phyloP scores from a whole-genome alignment of 2,329 filamentous ascomycete species.

The Zasmidium citrigriseum region DNA sequence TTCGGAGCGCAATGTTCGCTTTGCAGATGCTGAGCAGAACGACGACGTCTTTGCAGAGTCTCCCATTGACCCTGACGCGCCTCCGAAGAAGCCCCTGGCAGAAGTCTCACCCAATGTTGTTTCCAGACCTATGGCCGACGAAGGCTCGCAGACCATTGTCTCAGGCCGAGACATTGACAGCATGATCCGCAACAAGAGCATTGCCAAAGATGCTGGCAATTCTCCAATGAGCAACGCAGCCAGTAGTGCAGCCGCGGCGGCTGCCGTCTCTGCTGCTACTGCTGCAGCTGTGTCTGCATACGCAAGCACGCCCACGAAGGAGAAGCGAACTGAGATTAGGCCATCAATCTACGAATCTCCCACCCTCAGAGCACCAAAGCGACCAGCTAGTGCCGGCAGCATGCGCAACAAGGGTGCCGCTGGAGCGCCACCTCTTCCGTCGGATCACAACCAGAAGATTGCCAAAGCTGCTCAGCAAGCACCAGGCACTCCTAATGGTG shows the following conservation, averaged over 20 bases:
- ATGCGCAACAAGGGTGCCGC: constrained; percentile 51
- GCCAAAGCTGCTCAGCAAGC: constrained; percentile 69
- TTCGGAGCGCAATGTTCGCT: constrained; percentile 8
- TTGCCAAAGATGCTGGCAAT: constrained; percentile 15
- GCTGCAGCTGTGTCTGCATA: constrained; percentile 27
- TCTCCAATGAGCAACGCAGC: constrained; percentile 19
- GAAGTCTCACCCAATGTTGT: constrained; percentile 15
- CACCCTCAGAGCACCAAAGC: constrained; percentile 31
- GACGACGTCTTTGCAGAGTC: neutral
- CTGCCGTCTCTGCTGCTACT: constrained; percentile 24
- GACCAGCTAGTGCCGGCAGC: constrained; percentile 75
- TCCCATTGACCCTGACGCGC: neutral
- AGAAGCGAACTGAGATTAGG: constrained; percentile 13
- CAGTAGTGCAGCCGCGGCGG: neutral
- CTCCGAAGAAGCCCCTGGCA: constrained; percentile 12
- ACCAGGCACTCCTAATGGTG: constrained; percentile 35
- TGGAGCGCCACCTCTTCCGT: constrained; percentile 66
- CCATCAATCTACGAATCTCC: constrained; percentile 23
- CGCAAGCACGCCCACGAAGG: constrained; percentile 13
- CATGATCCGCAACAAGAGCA: constrained; percentile 61
- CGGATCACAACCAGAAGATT: constrained; percentile 81
- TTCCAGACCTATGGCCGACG: constrained; percentile 53
- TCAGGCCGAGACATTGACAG: constrained; percentile 81
- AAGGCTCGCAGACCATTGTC: constrained; percentile 78
- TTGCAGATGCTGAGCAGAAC: constrained; percentile 20